These are phyloP conservation scores for Viola pubescens DNA, from an alignment of 441 rosid species.

Conservation along the genomic window DNA sequence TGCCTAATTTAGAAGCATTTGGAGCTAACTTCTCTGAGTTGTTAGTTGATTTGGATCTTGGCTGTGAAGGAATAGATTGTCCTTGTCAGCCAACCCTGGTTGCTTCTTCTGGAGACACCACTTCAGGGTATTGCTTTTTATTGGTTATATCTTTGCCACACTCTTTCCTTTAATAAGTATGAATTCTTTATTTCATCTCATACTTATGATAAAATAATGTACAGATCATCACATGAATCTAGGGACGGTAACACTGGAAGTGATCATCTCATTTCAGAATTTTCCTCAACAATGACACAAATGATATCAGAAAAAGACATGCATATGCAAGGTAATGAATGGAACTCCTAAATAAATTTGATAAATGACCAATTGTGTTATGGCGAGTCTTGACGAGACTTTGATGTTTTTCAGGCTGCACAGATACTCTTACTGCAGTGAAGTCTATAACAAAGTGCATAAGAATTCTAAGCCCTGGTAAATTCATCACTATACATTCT, in stretches of 20 bases:
- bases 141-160: not conserved
- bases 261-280: slow-evolving; percentile 39
- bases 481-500: slow-evolving; percentile 8
- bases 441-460: slow-evolving; percentile 46
- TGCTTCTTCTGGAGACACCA: slow-evolving; percentile 24
- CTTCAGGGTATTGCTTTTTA: slow-evolving; percentile 45
- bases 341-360: slow-evolving; percentile 5
- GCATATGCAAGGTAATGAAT: slow-evolving; percentile 34
- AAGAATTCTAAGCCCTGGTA: slow-evolving; percentile 54
- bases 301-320: slow-evolving; percentile 36
- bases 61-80: slow-evolving; percentile 28
- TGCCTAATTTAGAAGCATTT: slow-evolving; percentile 52
- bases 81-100: slow-evolving; percentile 32
- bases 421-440: slow-evolving; percentile 34
- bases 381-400: not conserved
- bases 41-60: slow-evolving; percentile 65
- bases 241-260: slow-evolving; percentile 31
- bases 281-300: slow-evolving; percentile 44
- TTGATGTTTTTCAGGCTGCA: slow-evolving; percentile 29
- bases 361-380: too few relatives aligned
- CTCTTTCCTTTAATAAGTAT: not conserved
- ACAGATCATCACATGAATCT: slow-evolving; percentile 51
- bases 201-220: not conserved
- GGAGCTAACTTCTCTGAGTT: slow-evolving; percentile 63
- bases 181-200: not conserved